Percentiles rank a stretch among this genome's conserved stretches.
Conservation (phyloP, 129 eudicot species). For the Rutidosis leptorrhynchoides region DNA sequence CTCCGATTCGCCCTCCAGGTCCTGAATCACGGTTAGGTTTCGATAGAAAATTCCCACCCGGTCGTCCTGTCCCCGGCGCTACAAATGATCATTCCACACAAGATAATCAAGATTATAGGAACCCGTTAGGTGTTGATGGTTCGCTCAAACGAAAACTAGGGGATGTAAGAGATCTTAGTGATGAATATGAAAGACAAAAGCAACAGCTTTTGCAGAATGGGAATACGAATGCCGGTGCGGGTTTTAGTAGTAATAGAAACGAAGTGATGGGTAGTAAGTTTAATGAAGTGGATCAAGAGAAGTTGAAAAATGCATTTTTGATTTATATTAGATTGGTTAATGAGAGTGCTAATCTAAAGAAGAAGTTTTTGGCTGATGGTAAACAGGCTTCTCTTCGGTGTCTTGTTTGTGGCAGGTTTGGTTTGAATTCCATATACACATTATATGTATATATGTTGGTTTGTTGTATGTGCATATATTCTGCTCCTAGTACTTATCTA, state of each 20-base stretch:
- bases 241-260: constrained; percentile 45
- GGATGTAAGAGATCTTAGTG: constrained; percentile 39
- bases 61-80: constrained; percentile 44
- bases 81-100: constrained; percentile 32
- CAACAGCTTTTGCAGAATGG: constrained; percentile 85
- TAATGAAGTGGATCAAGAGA: constrained; percentile 48
- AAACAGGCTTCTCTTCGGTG: constrained; percentile 67
- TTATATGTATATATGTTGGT: background rate
- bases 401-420: constrained; percentile 72
- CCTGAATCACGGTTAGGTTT: constrained; percentile 40
- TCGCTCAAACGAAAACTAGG: constrained; percentile 66
- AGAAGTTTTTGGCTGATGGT: constrained; percentile 65
- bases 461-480: constrained; percentile 11
- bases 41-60: constrained; percentile 48
- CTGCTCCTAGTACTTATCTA: background rate
- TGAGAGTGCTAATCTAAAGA: constrained; percentile 54
- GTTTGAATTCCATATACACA: background rate
- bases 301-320: constrained; percentile 54
- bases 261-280: constrained; percentile 45
- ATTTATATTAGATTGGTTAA: constrained; percentile 47
- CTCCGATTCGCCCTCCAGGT: constrained; percentile 31
- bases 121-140: constrained; percentile 30
- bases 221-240: constrained; percentile 40
- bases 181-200: constrained; percentile 73
- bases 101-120: constrained; percentile 43